Percentiles rank a stretch among this genome's conserved stretches.
These are phyloP conservation scores for Aspergillus ochraceus DNA, from an alignment of 2,329 filamentous ascomycete species.

Conservation along the genomic window DNA sequence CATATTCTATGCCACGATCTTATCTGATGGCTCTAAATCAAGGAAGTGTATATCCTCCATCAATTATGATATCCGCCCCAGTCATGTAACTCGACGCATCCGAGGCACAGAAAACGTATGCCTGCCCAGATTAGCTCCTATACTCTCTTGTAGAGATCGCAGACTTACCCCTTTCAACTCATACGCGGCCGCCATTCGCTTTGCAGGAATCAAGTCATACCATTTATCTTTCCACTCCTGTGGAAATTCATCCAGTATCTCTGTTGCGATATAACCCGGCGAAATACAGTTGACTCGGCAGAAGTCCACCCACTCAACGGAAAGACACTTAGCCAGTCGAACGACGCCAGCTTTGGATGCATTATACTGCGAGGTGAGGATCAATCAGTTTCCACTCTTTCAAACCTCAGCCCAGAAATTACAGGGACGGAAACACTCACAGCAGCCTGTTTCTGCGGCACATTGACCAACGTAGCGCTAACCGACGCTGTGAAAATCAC, in stretches of 20 bases:
- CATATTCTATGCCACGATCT: not conserved
- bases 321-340: slow-evolving; percentile 40
- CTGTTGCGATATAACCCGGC: slow-evolving; percentile 43
- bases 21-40: slow-evolving; percentile 5
- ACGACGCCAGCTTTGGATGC: slow-evolving; percentile 38
- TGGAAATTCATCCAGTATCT: slow-evolving; percentile 38
- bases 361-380: slow-evolving; percentile 29
- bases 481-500: slow-evolving; percentile 42
- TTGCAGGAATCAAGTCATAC: slow-evolving; percentile 41
- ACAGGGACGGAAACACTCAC: slow-evolving; percentile 12
- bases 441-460: slow-evolving; percentile 40
- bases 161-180: slow-evolving; percentile 39
- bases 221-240: slow-evolving; percentile 35
- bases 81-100: slow-evolving; percentile 53
- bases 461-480: slow-evolving; percentile 40
- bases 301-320: slow-evolving; percentile 43
- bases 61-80: slow-evolving; percentile 49
- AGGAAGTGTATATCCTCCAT: slow-evolving; percentile 47
- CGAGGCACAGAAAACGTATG: slow-evolving; percentile 39
- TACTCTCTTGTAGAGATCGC: not conserved
- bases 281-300: slow-evolving; percentile 43
- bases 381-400: not conserved
- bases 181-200: slow-evolving; percentile 37
- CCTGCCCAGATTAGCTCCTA: slow-evolving; percentile 1
- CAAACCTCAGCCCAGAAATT: not conserved